phyloP scores from a whole-genome alignment of 495 filamentous ascomycete genomes.

The Tirmania nivea region DNA sequence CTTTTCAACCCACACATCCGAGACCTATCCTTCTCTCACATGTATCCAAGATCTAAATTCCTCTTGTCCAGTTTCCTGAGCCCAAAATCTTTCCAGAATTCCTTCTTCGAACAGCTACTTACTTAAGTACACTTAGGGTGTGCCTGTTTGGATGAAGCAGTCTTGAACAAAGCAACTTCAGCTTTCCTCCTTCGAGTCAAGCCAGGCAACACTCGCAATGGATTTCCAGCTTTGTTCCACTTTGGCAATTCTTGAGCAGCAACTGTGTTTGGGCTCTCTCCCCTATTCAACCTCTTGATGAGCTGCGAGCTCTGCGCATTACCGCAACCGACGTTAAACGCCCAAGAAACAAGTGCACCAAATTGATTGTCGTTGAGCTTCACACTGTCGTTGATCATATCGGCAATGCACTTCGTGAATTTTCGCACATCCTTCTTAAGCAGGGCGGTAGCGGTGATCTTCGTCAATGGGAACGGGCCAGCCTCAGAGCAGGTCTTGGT shows the following conservation, averaged over 20 bases:
- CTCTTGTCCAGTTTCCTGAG: too few species aligned
- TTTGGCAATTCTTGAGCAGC: constrained; percentile 26
- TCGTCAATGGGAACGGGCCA: constrained; percentile 25
- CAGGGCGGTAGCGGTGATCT: constrained; percentile 23
- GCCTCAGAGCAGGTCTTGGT: constrained; percentile 25
- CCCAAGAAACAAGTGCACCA: constrained; percentile 28
- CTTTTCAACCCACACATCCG: too few species aligned
- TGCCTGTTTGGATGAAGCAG: constrained; percentile 11
- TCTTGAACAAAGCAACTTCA: constrained; percentile 25
- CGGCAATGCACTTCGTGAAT: constrained; percentile 22
- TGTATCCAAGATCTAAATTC: too few species aligned
- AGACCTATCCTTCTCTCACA: too few species aligned
- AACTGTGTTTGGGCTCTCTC: constrained; percentile 23
- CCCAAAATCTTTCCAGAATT: too few species aligned
- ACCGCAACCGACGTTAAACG: constrained; percentile 32
- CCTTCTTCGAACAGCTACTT: too few species aligned
- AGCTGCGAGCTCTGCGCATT: constrained; percentile 23
- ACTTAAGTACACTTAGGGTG: constrained; percentile 5
- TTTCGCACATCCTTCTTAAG: constrained; percentile 23
- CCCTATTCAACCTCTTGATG: constrained; percentile 26
- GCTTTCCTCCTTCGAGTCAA: constrained; percentile 23
- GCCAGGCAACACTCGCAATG: constrained; percentile 20
- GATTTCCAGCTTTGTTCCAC: constrained; percentile 26
- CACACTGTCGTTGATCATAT: constrained; percentile 19
- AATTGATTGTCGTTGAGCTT: constrained; percentile 30